phyloP scores from a whole-genome alignment of 768 basidiomycete genomes.

The Termitomyces sp. region DNA sequence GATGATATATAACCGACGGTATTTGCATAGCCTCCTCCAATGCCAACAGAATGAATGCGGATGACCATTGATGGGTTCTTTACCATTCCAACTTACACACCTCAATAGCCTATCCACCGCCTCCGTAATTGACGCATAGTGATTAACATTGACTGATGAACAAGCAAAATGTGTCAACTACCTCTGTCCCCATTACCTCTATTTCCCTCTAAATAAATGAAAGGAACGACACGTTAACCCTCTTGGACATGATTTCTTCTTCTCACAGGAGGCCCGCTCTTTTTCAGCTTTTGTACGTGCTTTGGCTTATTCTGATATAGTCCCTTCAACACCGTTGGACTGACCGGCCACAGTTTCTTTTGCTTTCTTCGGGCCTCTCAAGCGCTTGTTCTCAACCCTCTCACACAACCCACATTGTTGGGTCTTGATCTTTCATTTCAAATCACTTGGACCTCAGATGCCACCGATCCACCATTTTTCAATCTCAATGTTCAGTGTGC shows the following conservation, averaged over 20 bases:
- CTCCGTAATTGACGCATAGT: not conserved
- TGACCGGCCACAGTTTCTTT: not conserved
- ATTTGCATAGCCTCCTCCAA: not conserved
- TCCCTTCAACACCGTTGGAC: not conserved
- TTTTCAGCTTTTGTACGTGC: not conserved
- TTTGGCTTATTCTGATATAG: not conserved
- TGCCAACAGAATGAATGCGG: not conserved
- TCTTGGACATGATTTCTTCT: slow-evolving; percentile 3
- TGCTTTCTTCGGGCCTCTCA: not conserved
- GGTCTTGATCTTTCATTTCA: not conserved
- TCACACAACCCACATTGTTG: not conserved
- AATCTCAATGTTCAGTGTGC: not conserved
- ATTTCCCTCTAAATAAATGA: not conserved
- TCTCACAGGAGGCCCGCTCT: not conserved
- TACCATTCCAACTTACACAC: not conserved
- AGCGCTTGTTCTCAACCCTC: slow-evolving; percentile 1
- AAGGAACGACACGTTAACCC: not conserved
- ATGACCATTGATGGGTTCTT: not conserved
- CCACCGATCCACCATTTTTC: slow-evolving; percentile 2
- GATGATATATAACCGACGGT: not conserved
- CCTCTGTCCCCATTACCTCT: not conserved
- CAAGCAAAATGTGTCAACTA: not conserved
- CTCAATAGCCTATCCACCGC: not conserved
- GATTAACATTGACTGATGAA: slow-evolving; percentile 4
- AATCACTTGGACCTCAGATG: slow-evolving; percentile 1